Conservation (phyloP, 352 stramenopile species). For the Globisporangium abappressorium region DNA sequence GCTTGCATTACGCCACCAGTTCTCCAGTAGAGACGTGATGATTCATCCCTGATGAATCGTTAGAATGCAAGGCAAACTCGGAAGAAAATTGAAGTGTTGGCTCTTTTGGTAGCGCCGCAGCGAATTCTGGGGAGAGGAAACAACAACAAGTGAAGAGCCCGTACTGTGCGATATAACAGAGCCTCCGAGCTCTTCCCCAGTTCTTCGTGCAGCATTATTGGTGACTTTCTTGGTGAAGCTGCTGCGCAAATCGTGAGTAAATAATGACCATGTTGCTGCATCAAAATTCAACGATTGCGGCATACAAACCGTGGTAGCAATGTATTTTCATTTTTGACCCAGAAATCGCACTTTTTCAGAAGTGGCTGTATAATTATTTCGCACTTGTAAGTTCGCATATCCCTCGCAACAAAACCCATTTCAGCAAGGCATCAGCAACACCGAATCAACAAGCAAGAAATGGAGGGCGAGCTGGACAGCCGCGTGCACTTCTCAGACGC, state of each 20-base stretch:
- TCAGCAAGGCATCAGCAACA: neutral
- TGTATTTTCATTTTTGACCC: neutral
- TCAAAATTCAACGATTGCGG: neutral
- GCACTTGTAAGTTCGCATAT: neutral
- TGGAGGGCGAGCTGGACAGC: slow-evolving; percentile 64
- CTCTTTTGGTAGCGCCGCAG: neutral
- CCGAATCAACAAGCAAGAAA: slow-evolving; percentile 20
- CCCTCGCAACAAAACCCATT: neutral
- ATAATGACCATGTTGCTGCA: too few relatives aligned
- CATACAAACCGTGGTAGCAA: neutral
- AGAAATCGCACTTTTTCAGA: neutral
- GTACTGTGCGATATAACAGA: neutral
- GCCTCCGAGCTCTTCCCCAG: neutral
- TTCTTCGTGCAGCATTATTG: too few relatives aligned
- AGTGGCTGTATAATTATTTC: neutral
- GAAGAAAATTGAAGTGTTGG: neutral
- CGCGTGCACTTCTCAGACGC: slow-evolving; percentile 80
- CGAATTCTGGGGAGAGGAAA: too few relatives aligned
- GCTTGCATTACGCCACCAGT: neutral
- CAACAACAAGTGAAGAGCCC: neutral
- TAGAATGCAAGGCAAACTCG: neutral
- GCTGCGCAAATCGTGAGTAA: too few relatives aligned
- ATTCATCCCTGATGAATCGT: too few relatives aligned
- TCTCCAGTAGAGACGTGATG: too few relatives aligned
- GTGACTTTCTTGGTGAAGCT: too few relatives aligned